Conservation (phyloP, 441 rosid species). For the Flueggea neowawraea region DNA sequence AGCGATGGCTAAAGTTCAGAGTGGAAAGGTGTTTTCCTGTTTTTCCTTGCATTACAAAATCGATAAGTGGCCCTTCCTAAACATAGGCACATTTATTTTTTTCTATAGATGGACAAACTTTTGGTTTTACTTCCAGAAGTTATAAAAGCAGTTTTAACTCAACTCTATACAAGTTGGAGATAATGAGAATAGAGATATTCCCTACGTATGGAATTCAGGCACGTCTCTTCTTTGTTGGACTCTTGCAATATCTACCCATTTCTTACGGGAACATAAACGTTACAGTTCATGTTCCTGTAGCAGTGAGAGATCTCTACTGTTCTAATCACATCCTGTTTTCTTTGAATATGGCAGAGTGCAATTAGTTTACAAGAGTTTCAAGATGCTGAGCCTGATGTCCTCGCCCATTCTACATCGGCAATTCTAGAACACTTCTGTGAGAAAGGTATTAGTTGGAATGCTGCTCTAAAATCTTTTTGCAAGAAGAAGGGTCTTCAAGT, state of each 20-base stretch:
- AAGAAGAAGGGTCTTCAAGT: conserved; percentile 78
- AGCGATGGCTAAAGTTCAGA: conserved; percentile 48
- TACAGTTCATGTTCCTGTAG: too few species aligned
- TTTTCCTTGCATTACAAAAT: background rate
- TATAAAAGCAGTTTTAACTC: conserved; percentile 42
- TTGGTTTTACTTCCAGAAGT: conserved; percentile 38
- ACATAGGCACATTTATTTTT: background rate
- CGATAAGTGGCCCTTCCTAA: background rate
- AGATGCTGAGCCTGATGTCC: conserved; percentile 85
- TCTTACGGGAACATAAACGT: too few species aligned
- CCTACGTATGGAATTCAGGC: conserved; percentile 84
- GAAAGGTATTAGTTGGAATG: conserved; percentile 51
- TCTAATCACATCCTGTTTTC: conserved; percentile 12
- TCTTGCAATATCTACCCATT: too few species aligned
- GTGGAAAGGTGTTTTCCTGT: conserved; percentile 46
- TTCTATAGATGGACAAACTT: conserved; percentile 49
- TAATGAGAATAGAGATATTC: conserved; percentile 72
- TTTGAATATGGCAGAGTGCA: conserved; percentile 37
- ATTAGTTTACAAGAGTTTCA: conserved; percentile 76
- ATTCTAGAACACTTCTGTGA: conserved; percentile 59
- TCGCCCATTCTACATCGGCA: conserved; percentile 60
- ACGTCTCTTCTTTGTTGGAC: conserved; percentile 15
- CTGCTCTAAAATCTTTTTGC: conserved; percentile 84
- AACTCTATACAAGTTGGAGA: conserved; percentile 69
- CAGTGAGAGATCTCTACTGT: background rate